Evolutionary conservation across 495 filamentous ascomycete genomes (phyloP).

Genomic region (Penicillium subrubescens): DNA sequence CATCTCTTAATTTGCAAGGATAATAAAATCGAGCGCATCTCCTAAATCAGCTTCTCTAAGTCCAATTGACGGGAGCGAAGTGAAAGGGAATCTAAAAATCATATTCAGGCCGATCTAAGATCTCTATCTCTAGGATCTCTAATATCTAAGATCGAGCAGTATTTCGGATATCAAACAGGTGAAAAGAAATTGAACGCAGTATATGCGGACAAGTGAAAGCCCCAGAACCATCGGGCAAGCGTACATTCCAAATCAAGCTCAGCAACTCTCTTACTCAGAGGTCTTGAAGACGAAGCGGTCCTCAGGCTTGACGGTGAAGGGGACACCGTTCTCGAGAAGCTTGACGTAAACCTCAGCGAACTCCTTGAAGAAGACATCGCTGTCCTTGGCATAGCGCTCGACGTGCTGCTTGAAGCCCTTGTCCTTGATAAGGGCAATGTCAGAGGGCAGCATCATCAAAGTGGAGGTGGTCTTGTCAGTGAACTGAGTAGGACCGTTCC

Average conservation of each 20-base stretch:
- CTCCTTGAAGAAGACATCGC: constrained; percentile 89
- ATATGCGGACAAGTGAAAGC: constrained; percentile 11
- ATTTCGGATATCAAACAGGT: constrained; percentile 40
- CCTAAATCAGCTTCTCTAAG: not conserved
- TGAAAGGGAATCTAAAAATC: not conserved
- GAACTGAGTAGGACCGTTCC: constrained; percentile 86
- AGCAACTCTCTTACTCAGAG: constrained; percentile 41
- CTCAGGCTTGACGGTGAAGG: constrained; percentile 72
- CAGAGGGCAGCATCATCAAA: constrained; percentile 97
- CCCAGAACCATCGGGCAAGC: not conserved
- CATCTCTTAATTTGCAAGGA: not conserved
- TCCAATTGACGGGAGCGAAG: not conserved
- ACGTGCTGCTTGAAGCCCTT: constrained; percentile 83
- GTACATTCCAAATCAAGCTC: not conserved
- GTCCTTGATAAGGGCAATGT: constrained; percentile 86
- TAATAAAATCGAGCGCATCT: not conserved
- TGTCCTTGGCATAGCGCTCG: constrained; percentile 90
- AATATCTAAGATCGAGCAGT: constrained; percentile 15
- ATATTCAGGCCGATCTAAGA: not conserved
- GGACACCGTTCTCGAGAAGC: constrained; percentile 94
- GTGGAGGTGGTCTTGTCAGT: constrained; percentile 81
- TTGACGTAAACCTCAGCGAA: constrained; percentile 77
- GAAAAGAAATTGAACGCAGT: constrained; percentile 13
- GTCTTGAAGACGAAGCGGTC: constrained; percentile 76
- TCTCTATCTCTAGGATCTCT: constrained; percentile 10